Evolutionary conservation across 441 rosid species (phyloP).

Genomic region (Gossypium davidsonii): DNA sequence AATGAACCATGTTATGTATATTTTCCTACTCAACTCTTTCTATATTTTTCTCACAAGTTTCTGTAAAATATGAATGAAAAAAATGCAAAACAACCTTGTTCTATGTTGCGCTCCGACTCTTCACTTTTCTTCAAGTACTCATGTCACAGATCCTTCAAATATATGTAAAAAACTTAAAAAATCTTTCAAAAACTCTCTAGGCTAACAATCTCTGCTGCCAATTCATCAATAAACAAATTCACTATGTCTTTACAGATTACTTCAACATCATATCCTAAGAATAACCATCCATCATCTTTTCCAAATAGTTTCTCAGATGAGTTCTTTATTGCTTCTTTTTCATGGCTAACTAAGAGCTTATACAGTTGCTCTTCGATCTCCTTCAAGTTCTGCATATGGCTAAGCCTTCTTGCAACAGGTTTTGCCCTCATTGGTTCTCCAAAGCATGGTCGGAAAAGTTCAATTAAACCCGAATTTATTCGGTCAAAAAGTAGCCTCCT

Average conservation of each 20-base stretch:
- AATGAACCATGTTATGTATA: slow-evolving; percentile 1
- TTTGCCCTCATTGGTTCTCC: slow-evolving; percentile 35
- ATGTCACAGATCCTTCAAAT: neutral
- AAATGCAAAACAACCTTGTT: neutral
- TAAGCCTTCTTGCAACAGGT: slow-evolving; percentile 43
- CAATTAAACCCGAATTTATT: slow-evolving; percentile 39
- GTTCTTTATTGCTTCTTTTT: slow-evolving; percentile 36
- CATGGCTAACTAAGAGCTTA: slow-evolving; percentile 34
- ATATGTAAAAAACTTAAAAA: neutral
- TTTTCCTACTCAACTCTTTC: slow-evolving; percentile 17
- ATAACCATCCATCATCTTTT: slow-evolving; percentile 47
- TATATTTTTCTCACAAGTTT: neutral
- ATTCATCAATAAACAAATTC: slow-evolving; percentile 57
- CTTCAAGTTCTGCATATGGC: slow-evolving; percentile 17
- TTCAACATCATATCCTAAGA: slow-evolving; percentile 50
- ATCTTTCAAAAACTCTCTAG: slow-evolving; percentile 22
- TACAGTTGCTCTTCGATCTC: slow-evolving; percentile 48
- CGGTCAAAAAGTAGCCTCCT: slow-evolving; percentile 69
- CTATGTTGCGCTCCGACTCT: neutral
- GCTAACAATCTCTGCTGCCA: slow-evolving; percentile 52
- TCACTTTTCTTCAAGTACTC: neutral
- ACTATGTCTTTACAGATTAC: slow-evolving; percentile 53
- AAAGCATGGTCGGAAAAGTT: slow-evolving; percentile 36
- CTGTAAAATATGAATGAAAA: neutral
- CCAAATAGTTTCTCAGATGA: slow-evolving; percentile 36